A percentile compares a stretch with the other conserved stretches of the same genome.
Conservation (phyloP, 164 flowering plant species). For the Stephania japonica region DNA sequence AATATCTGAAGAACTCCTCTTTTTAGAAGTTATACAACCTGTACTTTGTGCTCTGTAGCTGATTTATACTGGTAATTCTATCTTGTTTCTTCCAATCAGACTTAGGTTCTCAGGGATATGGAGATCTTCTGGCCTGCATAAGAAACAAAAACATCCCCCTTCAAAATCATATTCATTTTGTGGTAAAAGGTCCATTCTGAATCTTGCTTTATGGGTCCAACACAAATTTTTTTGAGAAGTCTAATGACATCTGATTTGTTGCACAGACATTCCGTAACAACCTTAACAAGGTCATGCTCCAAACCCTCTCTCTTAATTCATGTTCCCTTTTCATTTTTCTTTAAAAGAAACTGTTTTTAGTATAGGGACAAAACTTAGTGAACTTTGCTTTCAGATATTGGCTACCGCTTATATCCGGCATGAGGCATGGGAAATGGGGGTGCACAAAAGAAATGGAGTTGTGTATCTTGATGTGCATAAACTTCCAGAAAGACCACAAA, state of each 20-base stretch:
- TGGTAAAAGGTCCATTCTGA: conserved; percentile 44
- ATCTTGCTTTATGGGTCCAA: conserved; percentile 1
- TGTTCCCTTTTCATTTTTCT: background rate
- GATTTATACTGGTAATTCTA: conserved; percentile 20
- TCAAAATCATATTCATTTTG: conserved; percentile 86
- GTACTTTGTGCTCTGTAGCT: conserved; percentile 16
- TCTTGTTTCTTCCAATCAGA: conserved; percentile 42
- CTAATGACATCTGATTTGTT: conserved; percentile 14
- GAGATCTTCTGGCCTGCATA: conserved; percentile 82
- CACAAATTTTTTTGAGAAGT: background rate
- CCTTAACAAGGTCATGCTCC: conserved; percentile 79
- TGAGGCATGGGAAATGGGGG: conserved; percentile 99
- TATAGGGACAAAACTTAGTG: background rate
- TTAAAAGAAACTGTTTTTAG: background rate
- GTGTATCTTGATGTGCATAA: conserved; percentile 99
- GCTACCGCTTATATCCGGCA: conserved; percentile 80
- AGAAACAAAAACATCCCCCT: conserved; percentile 77
- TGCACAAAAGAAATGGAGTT: conserved; percentile 94
- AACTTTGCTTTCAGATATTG: conserved; percentile 52
- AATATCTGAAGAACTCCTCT: background rate
- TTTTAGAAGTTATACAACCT: background rate
- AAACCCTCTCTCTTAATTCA: background rate
- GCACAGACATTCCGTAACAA: conserved; percentile 91
- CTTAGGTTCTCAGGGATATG: conserved; percentile 81
- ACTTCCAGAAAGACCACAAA: conserved; percentile 82